Conservation (phyloP, 345 rosid species). For the Luvunga scandens region DNA sequence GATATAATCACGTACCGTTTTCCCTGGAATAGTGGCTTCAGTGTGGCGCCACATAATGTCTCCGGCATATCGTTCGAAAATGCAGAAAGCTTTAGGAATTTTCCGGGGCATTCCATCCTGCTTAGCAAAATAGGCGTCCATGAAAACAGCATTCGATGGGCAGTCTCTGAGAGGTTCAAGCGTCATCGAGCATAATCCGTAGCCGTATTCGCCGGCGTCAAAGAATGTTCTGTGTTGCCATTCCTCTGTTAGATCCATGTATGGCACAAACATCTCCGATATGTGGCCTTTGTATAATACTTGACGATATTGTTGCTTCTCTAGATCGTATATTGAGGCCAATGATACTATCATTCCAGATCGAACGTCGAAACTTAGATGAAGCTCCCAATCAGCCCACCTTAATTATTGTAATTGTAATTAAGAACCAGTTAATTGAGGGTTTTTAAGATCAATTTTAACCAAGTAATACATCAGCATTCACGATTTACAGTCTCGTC, state of each 20-base stretch:
- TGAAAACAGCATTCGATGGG: constrained; percentile 28
- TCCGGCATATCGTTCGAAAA: constrained; percentile 39
- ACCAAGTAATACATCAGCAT: background rate
- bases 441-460: background rate
- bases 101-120: constrained; percentile 17
- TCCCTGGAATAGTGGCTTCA: constrained; percentile 35
- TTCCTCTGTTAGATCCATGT: constrained; percentile 31
- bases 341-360: constrained; percentile 28
- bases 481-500: background rate
- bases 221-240: constrained; percentile 28
- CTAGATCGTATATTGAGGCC: constrained; percentile 32
- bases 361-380: constrained; percentile 27
- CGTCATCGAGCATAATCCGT: constrained; percentile 23
- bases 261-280: constrained; percentile 37
- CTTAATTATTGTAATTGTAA: background rate
- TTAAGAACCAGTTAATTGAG: background rate
- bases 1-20: background rate
- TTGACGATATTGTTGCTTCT: constrained; percentile 17
- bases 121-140: constrained; percentile 22
- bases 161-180: constrained; percentile 26
- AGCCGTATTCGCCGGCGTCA: constrained; percentile 31
- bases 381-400: constrained; percentile 36
- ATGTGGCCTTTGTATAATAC: constrained; percentile 29
- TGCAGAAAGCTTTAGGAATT: constrained; percentile 24
- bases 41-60: constrained; percentile 52